Base-by-base conservation (phyloP, 176 grass and related monocot species). In the Bonia amplexicaulis region DNA sequence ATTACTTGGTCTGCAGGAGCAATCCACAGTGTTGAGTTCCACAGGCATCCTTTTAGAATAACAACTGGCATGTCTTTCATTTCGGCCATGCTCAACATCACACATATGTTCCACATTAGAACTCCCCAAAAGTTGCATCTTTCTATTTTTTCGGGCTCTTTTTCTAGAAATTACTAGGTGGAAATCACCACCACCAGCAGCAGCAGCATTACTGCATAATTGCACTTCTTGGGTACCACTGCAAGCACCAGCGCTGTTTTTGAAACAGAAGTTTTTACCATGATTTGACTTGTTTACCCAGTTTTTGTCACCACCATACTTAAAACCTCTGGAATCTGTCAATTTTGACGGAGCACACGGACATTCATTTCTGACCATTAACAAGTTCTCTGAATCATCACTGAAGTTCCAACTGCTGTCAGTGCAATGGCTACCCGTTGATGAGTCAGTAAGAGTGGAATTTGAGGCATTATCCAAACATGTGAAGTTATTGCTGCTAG, bases 21-120 rank as follows among this genome's bases (percentile, higher is more conserved):
- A 72, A 44, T 76, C 54, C 12, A 65, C 31, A 15, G n/a, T 66
- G 23, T 88, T 31, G 39, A n/a, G 15, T 44, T 82, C 81, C 75
- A 82, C 70, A 66, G 81, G 78, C 63, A 63, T 79, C 66, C 79
- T 76, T 71, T 71, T 76, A 16, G 78, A 52, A 40, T 67, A 89
- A 74, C 60, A 33, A 57, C 20, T 40, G 47, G 41, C 64, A 58
- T 89, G 55, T 66, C 80, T 80, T 71, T 41, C 81, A 12, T 65
- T 73, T 42, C 7, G 74, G 23, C 46, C 35, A 74, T 84, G 66
- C 33, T 70, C 33, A 62, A 39, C 53, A 60, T 9, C 20, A 22
- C 40, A 79, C 52, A 35, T 55, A 27, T 74, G 71, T 47, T 69
- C 66, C 5, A 12, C 87, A 80, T 58, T 74, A 55, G 49, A 75